A percentile compares a stretch with the other conserved stretches of the same genome.
Conservation (phyloP, 257 asterid species). For the Linderniella brevidens region DNA sequence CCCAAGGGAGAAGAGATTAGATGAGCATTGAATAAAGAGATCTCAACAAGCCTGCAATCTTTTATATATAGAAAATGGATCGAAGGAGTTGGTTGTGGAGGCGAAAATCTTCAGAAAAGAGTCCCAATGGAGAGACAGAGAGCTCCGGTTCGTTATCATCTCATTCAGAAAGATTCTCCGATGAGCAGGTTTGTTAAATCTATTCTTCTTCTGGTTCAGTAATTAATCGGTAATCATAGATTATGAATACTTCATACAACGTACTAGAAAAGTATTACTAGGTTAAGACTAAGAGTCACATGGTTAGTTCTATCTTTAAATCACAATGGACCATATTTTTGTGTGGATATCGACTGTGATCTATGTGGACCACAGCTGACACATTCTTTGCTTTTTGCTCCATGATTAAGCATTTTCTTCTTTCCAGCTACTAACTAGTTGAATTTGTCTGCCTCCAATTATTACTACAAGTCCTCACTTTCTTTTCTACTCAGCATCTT, state of each 20-base stretch:
- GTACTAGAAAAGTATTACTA: background rate
- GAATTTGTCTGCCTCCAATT: slow-evolving; percentile 11
- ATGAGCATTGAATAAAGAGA: slow-evolving; percentile 11
- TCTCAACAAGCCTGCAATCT: slow-evolving; percentile 6
- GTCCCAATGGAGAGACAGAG: slow-evolving; percentile 76
- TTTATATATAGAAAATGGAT: slow-evolving; percentile 73
- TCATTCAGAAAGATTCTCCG: slow-evolving; percentile 70
- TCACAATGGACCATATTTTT: slow-evolving; percentile 46
- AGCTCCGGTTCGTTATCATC: slow-evolving; percentile 77
- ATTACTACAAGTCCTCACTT: background rate
- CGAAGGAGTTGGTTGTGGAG: slow-evolving; percentile 89
- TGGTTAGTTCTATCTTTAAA: slow-evolving; percentile 11
- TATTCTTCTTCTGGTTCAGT: background rate
- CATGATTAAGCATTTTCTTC: slow-evolving; percentile 20
- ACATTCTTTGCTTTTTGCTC: slow-evolving; percentile 14
- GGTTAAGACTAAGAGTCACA: slow-evolving; percentile 8
- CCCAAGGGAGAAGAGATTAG: slow-evolving; percentile 8
- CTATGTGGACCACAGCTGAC: slow-evolving; percentile 35
- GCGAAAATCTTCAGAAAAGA: slow-evolving; percentile 65
- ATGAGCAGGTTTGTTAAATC: slow-evolving; percentile 63
- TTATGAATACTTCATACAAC: background rate
- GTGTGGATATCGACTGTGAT: slow-evolving; percentile 19
- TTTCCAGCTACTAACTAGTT: slow-evolving; percentile 20
- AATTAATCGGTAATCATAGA: background rate
- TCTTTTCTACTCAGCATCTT: no score